These are phyloP conservation scores for Suillus discolor DNA, from an alignment of 768 basidiomycete species.

Conservation along the genomic window DNA sequence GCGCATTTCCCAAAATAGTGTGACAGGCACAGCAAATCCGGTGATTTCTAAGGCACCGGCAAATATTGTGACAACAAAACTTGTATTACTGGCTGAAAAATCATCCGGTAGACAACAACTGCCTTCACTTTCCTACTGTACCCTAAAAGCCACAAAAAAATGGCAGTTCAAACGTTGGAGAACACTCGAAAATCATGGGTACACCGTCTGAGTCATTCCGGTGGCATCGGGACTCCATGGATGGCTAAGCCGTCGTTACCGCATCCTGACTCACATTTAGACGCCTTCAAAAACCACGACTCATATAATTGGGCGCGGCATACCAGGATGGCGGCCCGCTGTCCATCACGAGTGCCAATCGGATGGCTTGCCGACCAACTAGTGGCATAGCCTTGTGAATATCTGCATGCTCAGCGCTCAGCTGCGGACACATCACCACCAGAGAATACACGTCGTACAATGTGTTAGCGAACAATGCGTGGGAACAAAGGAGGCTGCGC, in stretches of 20 bases:
- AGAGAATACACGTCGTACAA: background rate
- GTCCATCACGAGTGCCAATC: background rate
- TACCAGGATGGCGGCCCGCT: background rate
- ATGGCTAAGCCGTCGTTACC: background rate
- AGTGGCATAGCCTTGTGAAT: background rate
- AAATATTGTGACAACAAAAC: background rate
- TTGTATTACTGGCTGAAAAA: background rate
- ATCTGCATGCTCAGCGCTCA: background rate
- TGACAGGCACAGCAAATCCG: constrained; percentile 23
- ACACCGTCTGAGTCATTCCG: background rate
- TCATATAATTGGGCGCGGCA: background rate
- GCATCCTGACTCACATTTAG: constrained; percentile 5
- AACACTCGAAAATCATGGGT: background rate
- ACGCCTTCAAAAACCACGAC: background rate
- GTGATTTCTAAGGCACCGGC: constrained; percentile 2
- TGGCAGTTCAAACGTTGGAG: background rate
- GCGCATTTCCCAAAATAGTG: constrained; percentile 22
- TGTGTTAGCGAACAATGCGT: background rate
- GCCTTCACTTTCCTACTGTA: no score
- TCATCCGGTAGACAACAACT: background rate
- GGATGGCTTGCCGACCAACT: background rate
- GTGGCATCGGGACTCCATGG: background rate
- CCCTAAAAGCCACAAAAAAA: background rate
- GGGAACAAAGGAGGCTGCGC: background rate
- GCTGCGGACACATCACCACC: background rate